Base-by-base conservation (phyloP, 495 filamentous ascomycete species). In the Lophium mytilinum region DNA sequence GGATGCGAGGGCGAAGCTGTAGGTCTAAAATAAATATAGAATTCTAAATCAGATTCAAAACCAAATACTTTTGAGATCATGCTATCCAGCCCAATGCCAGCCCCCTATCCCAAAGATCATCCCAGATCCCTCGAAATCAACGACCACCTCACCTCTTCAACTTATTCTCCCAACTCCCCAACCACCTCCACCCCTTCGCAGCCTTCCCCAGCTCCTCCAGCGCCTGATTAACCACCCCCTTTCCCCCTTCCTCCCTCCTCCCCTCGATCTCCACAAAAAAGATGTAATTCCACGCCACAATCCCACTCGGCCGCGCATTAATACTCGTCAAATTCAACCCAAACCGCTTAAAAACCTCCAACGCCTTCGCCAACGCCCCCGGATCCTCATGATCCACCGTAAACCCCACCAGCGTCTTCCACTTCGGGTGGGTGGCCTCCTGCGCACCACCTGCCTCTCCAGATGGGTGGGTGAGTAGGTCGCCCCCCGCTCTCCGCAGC, bases 181-280 rank as follows among this genome's bases (percentile, higher is more conserved):
- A 52, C 69, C 68, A 71, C 39, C 65, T 56, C 59, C 64, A 72
- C 10, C 57, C 53, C 42, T 55, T 61, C 37, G 62, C 69, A 1
- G 62, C 65, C 21, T 53, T 37, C 2, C 53, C 58, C 57, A 73
- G 58, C 47, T 76, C 78, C 45, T 68, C 63, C 55, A 83, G 60
- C 9, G 77, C 78, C n/a, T 58, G 52, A 52, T 78, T 74, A 0
- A 85, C 57, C 17, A 36, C 55, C 15, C 53, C 51, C 1, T 43
- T n/a, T n/a, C 21, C 36, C 9, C 42, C 51, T 15, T 24, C 45
- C 33, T 49, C 2, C 43, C 75, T 68, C 36, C 67, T 57, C 5
- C 84, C 83, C 67, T 87, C 79, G 67, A 95, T 89, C 75, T 97
- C 93, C 18, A 96, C 85, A 70, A 98, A 86, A 72, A 97, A 96